phyloP scores from a whole-genome alignment of 2,329 filamentous ascomycete species.

The Teratosphaeria viscida region DNA sequence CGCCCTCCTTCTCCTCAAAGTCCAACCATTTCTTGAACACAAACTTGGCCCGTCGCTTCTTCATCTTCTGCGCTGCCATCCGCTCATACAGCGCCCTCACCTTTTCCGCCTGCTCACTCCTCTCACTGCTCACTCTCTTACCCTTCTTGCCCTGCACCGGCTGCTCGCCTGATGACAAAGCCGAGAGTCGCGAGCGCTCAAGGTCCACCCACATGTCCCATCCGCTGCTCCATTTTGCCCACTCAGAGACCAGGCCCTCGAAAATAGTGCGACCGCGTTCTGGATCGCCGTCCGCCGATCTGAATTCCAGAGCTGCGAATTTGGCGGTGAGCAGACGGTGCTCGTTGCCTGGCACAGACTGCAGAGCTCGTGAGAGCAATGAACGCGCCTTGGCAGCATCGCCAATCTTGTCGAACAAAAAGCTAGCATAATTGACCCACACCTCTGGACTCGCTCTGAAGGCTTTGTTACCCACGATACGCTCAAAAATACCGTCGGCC shows the following conservation, averaged over 20 bases:
- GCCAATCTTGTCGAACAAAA: constrained; percentile 66
- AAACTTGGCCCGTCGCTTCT: constrained; percentile 70
- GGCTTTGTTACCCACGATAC: constrained; percentile 72
- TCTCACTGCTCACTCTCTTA: constrained; percentile 26
- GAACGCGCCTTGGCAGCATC: constrained; percentile 65
- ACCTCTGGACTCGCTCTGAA: constrained; percentile 68
- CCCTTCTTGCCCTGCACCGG: constrained; percentile 22
- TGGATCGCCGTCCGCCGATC: constrained; percentile 66
- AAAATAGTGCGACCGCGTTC: constrained; percentile 94
- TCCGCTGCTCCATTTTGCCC: constrained; percentile 80
- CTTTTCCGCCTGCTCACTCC: constrained; percentile 48
- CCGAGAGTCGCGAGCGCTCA: constrained; percentile 43
- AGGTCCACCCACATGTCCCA: constrained; percentile 90
- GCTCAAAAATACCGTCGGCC: constrained; percentile 79
- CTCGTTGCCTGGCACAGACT: constrained; percentile 62
- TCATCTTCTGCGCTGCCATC: constrained; percentile 54
- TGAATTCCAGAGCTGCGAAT: constrained; percentile 88
- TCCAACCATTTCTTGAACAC: constrained; percentile 89
- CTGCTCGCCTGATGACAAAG: neutral
- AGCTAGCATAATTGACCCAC: constrained; percentile 92
- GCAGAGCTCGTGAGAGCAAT: constrained; percentile 71
- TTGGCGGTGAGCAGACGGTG: constrained; percentile 70
- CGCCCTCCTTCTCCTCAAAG: constrained; percentile 67
- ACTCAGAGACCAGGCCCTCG: constrained; percentile 72
- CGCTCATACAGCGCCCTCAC: constrained; percentile 59